Percentiles rank a stretch among this genome's conserved stretches.
Conservation (phyloP, 208 protist species). For the Trypanosoma platydactyli region DNA sequence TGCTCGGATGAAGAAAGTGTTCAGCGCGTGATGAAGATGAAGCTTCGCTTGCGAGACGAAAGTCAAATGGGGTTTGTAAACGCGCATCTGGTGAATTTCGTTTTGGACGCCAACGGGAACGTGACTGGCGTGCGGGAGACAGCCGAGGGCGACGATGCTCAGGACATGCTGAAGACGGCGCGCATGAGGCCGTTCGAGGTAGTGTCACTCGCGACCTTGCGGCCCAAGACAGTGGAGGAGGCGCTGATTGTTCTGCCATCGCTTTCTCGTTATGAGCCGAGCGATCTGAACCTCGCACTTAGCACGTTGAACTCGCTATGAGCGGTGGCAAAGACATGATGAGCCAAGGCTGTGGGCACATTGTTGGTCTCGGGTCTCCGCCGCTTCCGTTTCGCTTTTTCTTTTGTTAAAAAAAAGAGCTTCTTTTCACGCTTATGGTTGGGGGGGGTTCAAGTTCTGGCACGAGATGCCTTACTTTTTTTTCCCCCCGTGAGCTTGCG, state of each 20-base stretch:
- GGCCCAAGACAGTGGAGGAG: conserved; percentile 62
- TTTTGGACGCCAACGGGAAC: conserved; percentile 31
- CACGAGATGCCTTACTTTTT: too few species aligned
- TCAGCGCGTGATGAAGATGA: conserved; percentile 26
- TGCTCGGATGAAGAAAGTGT: conserved; percentile 34
- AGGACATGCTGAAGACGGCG: conserved; percentile 21
- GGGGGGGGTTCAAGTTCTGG: too few species aligned
- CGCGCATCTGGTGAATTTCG: conserved; percentile 44
- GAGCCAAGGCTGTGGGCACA: too few species aligned
- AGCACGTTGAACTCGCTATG: conserved; percentile 24
- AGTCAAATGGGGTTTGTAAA: conserved; percentile 34
- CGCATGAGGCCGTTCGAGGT: conserved; percentile 77
- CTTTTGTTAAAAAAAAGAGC: too few species aligned
- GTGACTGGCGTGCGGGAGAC: conserved; percentile 16
- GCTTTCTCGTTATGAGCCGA: conserved; percentile 66
- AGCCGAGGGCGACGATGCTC: conserved; percentile 39
- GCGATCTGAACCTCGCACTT: conserved; percentile 41
- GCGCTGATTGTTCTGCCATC: conserved; percentile 75
- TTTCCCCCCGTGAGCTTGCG: too few species aligned
- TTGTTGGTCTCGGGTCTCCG: too few species aligned
- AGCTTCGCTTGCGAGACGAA: conserved; percentile 35
- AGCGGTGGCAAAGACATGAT: background rate
- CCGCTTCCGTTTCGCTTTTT: too few species aligned
- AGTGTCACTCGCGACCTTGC: conserved; percentile 68
- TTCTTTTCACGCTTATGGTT: too few species aligned